Percentiles rank a stretch among this genome's conserved stretches.
These are phyloP conservation scores for Xylariaceae sp. DNA, from an alignment of 2,329 filamentous ascomycete species.

Conservation along the genomic window DNA sequence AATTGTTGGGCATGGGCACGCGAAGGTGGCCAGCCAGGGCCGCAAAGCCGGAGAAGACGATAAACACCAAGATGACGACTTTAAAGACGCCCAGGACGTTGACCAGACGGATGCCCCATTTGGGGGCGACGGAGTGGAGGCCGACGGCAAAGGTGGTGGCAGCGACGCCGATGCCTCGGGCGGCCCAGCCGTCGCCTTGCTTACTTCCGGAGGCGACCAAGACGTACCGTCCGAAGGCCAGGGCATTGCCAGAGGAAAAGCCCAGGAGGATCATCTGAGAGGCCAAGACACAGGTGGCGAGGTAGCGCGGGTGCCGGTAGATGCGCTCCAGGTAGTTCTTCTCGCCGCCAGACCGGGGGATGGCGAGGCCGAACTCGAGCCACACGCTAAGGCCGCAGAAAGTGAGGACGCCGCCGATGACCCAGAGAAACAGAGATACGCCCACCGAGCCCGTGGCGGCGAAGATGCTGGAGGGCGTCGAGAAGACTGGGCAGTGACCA, in stretches of 20 bases:
- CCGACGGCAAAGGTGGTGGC: conserved; percentile 50
- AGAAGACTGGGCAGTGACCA: conserved; percentile 42
- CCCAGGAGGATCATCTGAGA: conserved; percentile 57
- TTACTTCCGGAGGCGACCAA: conserved; percentile 47
- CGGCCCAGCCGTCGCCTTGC: conserved; percentile 47
- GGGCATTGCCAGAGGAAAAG: conserved; percentile 53
- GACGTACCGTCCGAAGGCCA: conserved; percentile 55
- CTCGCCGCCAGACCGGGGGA: conserved; percentile 57
- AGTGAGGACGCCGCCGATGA: conserved; percentile 45
- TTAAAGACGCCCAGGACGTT: conserved; percentile 58
- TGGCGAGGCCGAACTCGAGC: conserved; percentile 58
- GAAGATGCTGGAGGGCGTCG: conserved; percentile 49
- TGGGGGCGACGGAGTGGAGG: conserved; percentile 48
- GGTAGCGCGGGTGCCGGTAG: conserved; percentile 52
- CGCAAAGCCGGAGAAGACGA: conserved; percentile 56
- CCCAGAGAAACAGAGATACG: conserved; percentile 34
- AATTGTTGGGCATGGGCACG: conserved; percentile 49
- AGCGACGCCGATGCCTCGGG: conserved; percentile 50
- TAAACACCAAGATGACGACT: conserved; percentile 52
- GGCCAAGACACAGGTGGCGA: conserved; percentile 55
- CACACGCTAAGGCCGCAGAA: conserved; percentile 56
- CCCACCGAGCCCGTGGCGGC: conserved; percentile 48
- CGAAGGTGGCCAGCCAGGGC: conserved; percentile 46
- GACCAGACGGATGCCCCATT: conserved; percentile 54
- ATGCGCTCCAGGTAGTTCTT: conserved; percentile 64